These are phyloP conservation scores for Penicillium waksmanii DNA, from an alignment of 495 filamentous ascomycete genomes.

Conservation along the genomic window DNA sequence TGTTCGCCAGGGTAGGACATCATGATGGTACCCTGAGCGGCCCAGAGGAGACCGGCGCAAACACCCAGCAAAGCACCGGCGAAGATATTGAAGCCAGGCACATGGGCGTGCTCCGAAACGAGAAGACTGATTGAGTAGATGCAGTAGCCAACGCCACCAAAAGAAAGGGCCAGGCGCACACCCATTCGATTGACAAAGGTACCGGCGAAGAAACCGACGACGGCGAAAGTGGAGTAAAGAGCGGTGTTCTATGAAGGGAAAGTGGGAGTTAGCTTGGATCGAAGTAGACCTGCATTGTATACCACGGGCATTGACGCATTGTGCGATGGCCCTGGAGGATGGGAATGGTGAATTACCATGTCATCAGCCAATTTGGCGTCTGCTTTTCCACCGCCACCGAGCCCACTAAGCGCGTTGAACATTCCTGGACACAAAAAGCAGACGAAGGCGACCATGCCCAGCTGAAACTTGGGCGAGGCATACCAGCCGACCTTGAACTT, in stretches of 20 bases:
- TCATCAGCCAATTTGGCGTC: conserved; percentile 42
- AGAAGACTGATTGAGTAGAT: conserved; percentile 50
- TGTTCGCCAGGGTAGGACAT: conserved; percentile 54
- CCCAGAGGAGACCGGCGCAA: conserved; percentile 54
- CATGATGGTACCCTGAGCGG: conserved; percentile 58
- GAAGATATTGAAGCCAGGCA: conserved; percentile 76
- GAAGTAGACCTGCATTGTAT: not conserved
- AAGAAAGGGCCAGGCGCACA: conserved; percentile 43
- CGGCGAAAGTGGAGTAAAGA: conserved; percentile 62
- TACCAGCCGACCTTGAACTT: conserved; percentile 62
- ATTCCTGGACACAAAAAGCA: conserved; percentile 86
- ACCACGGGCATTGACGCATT: not conserved
- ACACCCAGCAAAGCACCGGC: conserved; percentile 52
- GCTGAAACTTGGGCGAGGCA: conserved; percentile 67
- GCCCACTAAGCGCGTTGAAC: conserved; percentile 69
- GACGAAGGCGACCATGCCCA: conserved; percentile 57
- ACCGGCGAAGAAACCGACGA: conserved; percentile 58
- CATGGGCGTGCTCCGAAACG: conserved; percentile 66
- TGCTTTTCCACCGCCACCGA: conserved; percentile 57
- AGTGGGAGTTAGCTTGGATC: not conserved
- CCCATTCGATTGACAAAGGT: conserved; percentile 52
- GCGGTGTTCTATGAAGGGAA: conserved; percentile 49
- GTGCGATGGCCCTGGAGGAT: not conserved
- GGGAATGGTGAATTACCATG: conserved; percentile 32
- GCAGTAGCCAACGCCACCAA: conserved; percentile 52